phyloP scores from a whole-genome alignment of 345 rosid genomes.

The Arabis alpina region DNA sequence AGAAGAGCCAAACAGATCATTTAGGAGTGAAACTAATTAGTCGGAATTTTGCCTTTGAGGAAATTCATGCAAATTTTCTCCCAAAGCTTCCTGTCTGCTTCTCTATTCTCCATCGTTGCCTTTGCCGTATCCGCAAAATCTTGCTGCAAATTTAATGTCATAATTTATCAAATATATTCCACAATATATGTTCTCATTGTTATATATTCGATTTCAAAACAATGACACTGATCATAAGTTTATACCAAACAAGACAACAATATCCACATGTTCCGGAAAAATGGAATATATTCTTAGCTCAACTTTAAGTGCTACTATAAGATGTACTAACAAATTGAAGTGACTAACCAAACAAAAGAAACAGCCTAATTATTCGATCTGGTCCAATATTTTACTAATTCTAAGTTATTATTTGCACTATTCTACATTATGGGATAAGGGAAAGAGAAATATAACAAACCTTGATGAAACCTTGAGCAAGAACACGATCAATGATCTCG shows the following conservation, averaged over 20 bases:
- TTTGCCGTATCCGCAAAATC: conserved; percentile 44
- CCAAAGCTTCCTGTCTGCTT: conserved; percentile 39
- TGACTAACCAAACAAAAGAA: not conserved
- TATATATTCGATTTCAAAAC: conserved; percentile 1
- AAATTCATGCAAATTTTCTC: conserved; percentile 44
- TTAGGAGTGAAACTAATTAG: conserved; percentile 29
- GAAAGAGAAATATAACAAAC: conserved; percentile 40
- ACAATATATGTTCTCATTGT: not conserved
- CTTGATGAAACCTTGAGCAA: conserved; percentile 53
- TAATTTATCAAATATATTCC: not conserved
- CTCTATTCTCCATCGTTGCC: conserved; percentile 40
- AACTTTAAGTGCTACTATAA: not conserved
- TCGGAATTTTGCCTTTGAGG: conserved; percentile 41
- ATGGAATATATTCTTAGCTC: not conserved
- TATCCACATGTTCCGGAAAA: conserved; percentile 1
- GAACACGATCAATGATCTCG: conserved; percentile 79
- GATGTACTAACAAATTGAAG: not conserved
- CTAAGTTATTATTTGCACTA: not conserved
- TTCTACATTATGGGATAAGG: not conserved
- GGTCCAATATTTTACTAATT: not conserved
- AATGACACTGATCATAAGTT: not conserved
- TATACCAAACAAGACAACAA: not conserved
- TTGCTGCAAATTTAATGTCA: conserved; percentile 30
- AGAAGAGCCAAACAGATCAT: not conserved
- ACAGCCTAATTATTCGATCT: not conserved